Evolutionary conservation across 306 rosid genomes (phyloP).

Genomic region (Begonia peltatifolia): DNA sequence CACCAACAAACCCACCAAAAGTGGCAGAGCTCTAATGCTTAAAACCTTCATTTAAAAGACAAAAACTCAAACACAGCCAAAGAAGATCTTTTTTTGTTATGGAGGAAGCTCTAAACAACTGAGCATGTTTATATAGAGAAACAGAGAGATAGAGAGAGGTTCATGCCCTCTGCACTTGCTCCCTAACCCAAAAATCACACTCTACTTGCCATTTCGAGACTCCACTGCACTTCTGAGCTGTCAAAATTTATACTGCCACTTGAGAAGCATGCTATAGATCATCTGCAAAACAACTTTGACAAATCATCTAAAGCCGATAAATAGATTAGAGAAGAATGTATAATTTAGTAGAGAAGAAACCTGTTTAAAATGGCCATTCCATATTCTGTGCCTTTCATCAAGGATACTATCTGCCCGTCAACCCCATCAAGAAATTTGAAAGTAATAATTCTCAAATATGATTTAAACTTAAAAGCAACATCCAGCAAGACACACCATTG

Average conservation of each 20-base stretch:
- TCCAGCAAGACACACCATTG: too few relatives aligned
- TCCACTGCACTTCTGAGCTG: background rate
- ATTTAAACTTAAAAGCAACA: too few relatives aligned
- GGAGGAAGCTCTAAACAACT: background rate
- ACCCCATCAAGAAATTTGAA: too few relatives aligned
- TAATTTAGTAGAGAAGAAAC: too few relatives aligned
- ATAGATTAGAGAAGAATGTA: too few relatives aligned
- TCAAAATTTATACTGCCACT: background rate
- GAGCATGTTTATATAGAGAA: background rate
- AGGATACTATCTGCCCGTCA: too few relatives aligned
- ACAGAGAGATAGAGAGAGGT: conserved; percentile 17
- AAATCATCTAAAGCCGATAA: too few relatives aligned
- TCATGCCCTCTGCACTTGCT: conserved; percentile 14
- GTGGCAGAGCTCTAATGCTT: conserved; percentile 24
- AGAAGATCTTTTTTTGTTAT: background rate
- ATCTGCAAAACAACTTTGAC: too few relatives aligned
- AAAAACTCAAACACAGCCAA: background rate
- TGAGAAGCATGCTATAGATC: too few relatives aligned
- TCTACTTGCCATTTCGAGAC: conserved; percentile 12
- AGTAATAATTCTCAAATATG: too few relatives aligned
- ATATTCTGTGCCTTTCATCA: too few relatives aligned
- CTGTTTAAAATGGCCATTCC: too few relatives aligned
- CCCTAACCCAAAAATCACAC: conserved; percentile 40
- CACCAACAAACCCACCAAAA: conserved; percentile 15
- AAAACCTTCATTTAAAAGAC: background rate